Evolutionary conservation across 495 filamentous ascomycete genomes (phyloP).

Genomic region (Lasiosphaeria hispida): DNA sequence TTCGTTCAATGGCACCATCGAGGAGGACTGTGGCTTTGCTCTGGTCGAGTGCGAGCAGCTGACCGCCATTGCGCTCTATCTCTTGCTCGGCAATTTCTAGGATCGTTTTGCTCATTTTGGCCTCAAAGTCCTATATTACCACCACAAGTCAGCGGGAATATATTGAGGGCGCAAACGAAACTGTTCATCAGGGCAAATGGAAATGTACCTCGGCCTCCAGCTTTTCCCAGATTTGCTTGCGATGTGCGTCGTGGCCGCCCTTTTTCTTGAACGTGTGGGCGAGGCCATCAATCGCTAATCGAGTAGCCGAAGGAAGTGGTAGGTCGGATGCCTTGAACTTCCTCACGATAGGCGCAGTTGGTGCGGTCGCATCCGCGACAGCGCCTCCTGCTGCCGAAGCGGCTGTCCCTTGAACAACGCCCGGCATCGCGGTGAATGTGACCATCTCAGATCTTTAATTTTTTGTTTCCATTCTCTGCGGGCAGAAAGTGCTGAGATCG

Average conservation of each 20-base stretch:
- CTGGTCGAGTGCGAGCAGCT: constrained; percentile 72
- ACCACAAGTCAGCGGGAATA: constrained; percentile 2
- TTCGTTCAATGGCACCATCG: constrained; percentile 81
- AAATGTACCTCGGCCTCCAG: constrained; percentile 70
- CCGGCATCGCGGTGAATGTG: constrained; percentile 17
- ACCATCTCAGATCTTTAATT: neutral
- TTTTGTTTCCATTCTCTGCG: neutral
- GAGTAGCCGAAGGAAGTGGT: constrained; percentile 68
- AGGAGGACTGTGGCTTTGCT: constrained; percentile 79
- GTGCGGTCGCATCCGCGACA: neutral
- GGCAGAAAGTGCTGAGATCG: neutral
- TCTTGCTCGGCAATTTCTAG: constrained; percentile 73
- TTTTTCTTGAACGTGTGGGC: constrained; percentile 87
- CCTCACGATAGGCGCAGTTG: constrained; percentile 38
- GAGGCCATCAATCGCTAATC: constrained; percentile 71
- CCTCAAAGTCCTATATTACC: constrained; percentile 59
- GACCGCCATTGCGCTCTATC: constrained; percentile 72
- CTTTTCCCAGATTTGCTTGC: constrained; percentile 77
- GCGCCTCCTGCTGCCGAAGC: neutral
- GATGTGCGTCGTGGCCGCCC: constrained; percentile 79
- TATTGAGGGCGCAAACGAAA: neutral
- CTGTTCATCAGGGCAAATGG: constrained; percentile 9
- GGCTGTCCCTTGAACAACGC: constrained; percentile 2
- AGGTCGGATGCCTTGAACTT: constrained; percentile 84
- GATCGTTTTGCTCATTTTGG: constrained; percentile 61